Conservation (phyloP, 2,329 filamentous ascomycete species). For the Lachnellula subtilissima region DNA sequence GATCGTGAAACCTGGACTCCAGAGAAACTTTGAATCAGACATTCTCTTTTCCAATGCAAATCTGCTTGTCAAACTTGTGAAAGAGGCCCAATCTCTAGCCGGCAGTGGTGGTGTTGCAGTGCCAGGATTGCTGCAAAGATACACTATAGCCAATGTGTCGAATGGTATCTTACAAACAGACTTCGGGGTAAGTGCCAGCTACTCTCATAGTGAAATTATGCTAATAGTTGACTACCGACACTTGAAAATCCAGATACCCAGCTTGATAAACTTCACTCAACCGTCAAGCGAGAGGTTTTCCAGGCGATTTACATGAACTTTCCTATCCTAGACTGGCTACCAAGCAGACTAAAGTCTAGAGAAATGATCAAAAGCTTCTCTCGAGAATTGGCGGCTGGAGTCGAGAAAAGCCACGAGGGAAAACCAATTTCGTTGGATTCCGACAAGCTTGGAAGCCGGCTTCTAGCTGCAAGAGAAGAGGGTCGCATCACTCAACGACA, state of each 20-base stretch:
- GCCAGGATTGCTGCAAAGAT: conserved; percentile 2
- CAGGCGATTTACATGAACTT: conserved; percentile 4
- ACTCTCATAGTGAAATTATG: not conserved
- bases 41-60: not conserved
- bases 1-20: conserved; percentile 4
- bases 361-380: conserved; percentile 1
- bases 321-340: conserved; percentile 2
- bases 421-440: not conserved
- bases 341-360: conserved; percentile 1
- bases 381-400: not conserved
- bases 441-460: not conserved
- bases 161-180: conserved; percentile 4
- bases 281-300: conserved; percentile 3
- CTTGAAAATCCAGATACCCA: not conserved
- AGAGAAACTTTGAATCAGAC: conserved; percentile 2
- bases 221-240: not conserved
- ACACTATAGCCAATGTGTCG: conserved; percentile 7
- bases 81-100: not conserved
- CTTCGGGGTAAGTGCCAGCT: not conserved
- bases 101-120: conserved; percentile 1
- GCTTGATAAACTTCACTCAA: conserved; percentile 1
- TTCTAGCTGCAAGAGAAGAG: conserved; percentile 5
- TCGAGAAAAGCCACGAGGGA: not conserved
- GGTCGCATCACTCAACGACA: conserved; percentile 1
- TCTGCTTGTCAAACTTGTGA: conserved; percentile 1